phyloP scores from a whole-genome alignment of 305 asterid species.

The Withania somnifera region DNA sequence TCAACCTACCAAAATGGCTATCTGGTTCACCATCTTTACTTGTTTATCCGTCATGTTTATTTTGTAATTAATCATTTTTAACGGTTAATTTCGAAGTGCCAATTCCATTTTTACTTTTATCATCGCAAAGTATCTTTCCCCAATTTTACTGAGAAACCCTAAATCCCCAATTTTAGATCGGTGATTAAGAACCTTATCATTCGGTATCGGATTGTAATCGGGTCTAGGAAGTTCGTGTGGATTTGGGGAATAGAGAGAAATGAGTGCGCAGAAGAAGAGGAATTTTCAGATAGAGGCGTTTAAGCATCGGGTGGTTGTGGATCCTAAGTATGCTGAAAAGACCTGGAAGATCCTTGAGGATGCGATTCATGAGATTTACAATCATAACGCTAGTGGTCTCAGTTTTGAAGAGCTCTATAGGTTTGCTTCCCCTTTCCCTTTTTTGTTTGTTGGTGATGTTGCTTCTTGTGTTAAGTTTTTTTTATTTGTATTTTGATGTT shows the following conservation, averaged over 20 bases:
- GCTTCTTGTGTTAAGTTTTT: neutral
- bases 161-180: neutral
- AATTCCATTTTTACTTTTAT: neutral
- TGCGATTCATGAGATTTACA: constrained; percentile 76
- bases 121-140: neutral
- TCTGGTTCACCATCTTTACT: neutral
- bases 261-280: constrained; percentile 58
- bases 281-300: constrained; percentile 81
- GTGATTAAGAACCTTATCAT: neutral
- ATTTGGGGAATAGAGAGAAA: neutral
- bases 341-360: constrained; percentile 76
- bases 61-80: neutral
- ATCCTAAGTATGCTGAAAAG: constrained; percentile 89
- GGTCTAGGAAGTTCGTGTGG: neutral
- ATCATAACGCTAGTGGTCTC: constrained; percentile 89
- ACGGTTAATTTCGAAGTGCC: neutral
- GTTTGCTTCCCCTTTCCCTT: constrained; percentile 14
- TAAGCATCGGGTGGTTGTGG: constrained; percentile 83
- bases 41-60: neutral
- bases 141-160: constrained; percentile 7
- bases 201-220: neutral
- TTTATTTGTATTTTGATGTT: neutral
- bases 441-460: neutral
- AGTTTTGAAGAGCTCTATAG: constrained; percentile 89
- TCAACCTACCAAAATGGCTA: neutral